Conservation (phyloP, 75 land plant genomes). For the Cupressus sempervirens region DNA sequence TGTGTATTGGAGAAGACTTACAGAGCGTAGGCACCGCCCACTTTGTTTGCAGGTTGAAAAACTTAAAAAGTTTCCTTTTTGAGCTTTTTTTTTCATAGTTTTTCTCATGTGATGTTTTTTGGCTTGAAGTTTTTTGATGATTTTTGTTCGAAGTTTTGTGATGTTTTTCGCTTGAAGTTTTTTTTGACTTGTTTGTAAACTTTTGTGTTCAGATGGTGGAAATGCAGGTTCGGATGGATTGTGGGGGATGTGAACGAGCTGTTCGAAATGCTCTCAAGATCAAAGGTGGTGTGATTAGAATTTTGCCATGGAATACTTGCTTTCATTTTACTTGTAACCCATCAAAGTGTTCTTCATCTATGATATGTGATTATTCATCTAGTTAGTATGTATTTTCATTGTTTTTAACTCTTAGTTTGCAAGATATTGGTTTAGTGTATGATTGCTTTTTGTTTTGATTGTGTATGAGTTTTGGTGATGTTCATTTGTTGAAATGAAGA, state of each 20-base stretch:
- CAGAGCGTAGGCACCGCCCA: not conserved
- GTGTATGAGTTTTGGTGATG: no score
- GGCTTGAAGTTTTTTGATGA: no score
- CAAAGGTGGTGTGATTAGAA: not conserved
- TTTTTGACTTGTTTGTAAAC: not conserved
- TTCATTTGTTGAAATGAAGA: no score
- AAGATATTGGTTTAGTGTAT: no score
- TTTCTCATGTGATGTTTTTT: not conserved
- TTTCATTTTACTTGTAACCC: not conserved
- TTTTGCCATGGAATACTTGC: no score
- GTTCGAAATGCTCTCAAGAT: slow-evolving; percentile 42
- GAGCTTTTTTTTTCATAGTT: not conserved
- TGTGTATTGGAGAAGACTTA: slow-evolving; percentile 10
- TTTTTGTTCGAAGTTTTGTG: not conserved
- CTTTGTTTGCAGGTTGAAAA: slow-evolving; percentile 6
- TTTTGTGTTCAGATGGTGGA: slow-evolving; percentile 45
- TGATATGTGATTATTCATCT: not conserved
- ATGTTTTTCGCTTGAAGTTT: no score
- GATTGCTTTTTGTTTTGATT: no score
- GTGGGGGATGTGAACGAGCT: slow-evolving; percentile 61
- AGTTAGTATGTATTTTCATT: no score
- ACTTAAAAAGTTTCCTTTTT: not conserved
- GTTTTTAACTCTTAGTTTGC: no score
- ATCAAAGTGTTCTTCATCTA: not conserved
- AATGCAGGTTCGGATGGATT: slow-evolving; percentile 68